Conservation (phyloP, 495 filamentous ascomycete species). For the Pyrenula massariospora region DNA sequence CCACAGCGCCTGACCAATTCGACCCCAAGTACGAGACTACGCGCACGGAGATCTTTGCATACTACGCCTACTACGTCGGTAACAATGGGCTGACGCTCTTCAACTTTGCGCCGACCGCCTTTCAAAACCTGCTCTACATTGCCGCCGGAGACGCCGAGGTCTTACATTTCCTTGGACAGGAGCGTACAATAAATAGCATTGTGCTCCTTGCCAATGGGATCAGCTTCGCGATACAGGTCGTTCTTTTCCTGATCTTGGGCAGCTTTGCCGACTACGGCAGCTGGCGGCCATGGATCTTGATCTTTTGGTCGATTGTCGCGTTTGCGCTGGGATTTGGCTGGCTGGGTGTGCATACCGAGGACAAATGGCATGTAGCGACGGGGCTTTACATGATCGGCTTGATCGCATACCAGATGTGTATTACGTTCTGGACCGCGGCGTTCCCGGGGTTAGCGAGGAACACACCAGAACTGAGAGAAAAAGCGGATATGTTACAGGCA, state of each 20-base stretch:
- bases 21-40: conserved; percentile 37
- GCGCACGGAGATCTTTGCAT: conserved; percentile 52
- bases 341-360: conserved; percentile 44
- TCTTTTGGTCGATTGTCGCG: conserved; percentile 42
- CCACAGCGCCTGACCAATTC: conserved; percentile 35
- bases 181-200: conserved; percentile 46
- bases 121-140: conserved; percentile 50
- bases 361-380: conserved; percentile 43
- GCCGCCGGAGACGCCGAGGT: conserved; percentile 36
- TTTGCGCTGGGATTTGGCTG: conserved; percentile 53
- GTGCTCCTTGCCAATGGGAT: conserved; percentile 52
- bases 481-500: conserved; percentile 35
- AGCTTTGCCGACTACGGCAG: conserved; percentile 49
- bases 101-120: conserved; percentile 58
- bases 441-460: conserved; percentile 53
- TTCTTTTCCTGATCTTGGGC: conserved; percentile 47
- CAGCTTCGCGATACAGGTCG: conserved; percentile 50
- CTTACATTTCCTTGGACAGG: conserved; percentile 36
- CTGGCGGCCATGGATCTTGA: conserved; percentile 50
- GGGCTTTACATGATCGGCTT: conserved; percentile 52
- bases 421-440: conserved; percentile 58
- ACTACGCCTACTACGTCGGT: conserved; percentile 57
- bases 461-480: conserved; percentile 37
- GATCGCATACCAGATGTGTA: conserved; percentile 53
- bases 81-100: conserved; percentile 57